These are phyloP conservation scores for Aspergillus haitiensis DNA, from an alignment of 495 filamentous ascomycete species.

Conservation along the genomic window DNA sequence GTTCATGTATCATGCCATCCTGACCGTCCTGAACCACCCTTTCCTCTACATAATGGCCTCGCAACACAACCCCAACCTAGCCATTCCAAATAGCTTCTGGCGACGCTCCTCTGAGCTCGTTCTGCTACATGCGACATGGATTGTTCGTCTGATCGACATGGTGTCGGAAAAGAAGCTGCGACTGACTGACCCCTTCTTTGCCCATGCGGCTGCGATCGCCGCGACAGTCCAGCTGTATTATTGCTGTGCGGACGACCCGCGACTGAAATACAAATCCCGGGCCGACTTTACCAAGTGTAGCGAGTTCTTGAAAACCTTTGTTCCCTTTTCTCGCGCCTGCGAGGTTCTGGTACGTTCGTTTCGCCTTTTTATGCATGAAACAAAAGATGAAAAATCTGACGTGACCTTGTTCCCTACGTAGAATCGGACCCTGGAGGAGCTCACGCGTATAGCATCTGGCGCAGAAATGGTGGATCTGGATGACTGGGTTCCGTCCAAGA, in stretches of 20 bases:
- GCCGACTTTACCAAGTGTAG: conserved; percentile 48
- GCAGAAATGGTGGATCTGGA: conserved; percentile 40
- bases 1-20: conserved; percentile 48
- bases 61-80: conserved; percentile 47
- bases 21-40: conserved; percentile 48
- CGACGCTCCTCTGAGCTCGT: conserved; percentile 47
- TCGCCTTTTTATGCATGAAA: not conserved
- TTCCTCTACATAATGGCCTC: conserved; percentile 51
- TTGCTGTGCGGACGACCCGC: conserved; percentile 44
- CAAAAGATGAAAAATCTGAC: not conserved
- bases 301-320: conserved; percentile 43
- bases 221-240: conserved; percentile 50
- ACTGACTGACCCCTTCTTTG: conserved; percentile 48
- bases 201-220: conserved; percentile 45
- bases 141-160: conserved; percentile 53
- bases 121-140: conserved; percentile 47
- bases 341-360: conserved; percentile 33
- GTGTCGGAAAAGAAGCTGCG: conserved; percentile 46
- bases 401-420: conserved; percentile 6
- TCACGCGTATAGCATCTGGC: conserved; percentile 47
- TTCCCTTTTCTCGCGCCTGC: conserved; percentile 43
- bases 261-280: conserved; percentile 48
- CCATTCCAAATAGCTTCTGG: conserved; percentile 51
- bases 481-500: conserved; percentile 48
- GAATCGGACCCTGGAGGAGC: conserved; percentile 43